Conservation (phyloP, 1,284 basidiomycete genomes). For the Puccinia hordei region DNA sequence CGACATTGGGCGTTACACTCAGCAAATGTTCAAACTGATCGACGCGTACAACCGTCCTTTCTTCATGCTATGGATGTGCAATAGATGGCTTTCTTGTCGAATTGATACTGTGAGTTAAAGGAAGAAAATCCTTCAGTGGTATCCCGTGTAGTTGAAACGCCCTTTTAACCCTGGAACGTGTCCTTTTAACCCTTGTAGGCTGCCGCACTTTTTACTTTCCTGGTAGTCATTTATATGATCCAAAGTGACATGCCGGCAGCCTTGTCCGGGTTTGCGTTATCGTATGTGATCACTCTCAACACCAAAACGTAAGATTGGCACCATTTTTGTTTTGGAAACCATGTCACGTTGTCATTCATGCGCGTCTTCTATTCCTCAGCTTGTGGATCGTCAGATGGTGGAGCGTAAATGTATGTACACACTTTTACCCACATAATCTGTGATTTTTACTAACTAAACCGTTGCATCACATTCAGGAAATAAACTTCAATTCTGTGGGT, state of each 20-base stretch:
- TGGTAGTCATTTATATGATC: constrained; percentile 54
- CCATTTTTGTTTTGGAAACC: constrained; percentile 54
- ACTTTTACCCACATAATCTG: constrained; percentile 56
- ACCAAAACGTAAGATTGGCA: constrained; percentile 57
- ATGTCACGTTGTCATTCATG: constrained; percentile 15
- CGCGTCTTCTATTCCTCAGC: background rate
- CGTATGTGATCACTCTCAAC: constrained; percentile 53
- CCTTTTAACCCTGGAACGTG: background rate
- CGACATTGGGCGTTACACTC: constrained; percentile 57
- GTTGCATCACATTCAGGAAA: constrained; percentile 18
- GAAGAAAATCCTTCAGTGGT: background rate
- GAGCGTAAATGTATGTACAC: constrained; percentile 48
- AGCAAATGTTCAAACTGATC: constrained; percentile 57
- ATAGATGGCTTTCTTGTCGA: constrained; percentile 59
- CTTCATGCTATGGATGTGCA: constrained; percentile 59
- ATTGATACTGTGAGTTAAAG: constrained; percentile 54
- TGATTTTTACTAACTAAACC: constrained; percentile 55
- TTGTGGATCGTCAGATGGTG: constrained; percentile 58
- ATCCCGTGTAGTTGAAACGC: background rate
- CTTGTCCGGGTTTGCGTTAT: constrained; percentile 56
- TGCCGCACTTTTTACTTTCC: constrained; percentile 54
- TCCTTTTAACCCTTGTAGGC: constrained; percentile 16
- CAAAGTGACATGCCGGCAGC: constrained; percentile 36
- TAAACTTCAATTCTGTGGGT: constrained; percentile 29
- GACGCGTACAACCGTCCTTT: constrained; percentile 59